Conservation (phyloP, 1,284 basidiomycete species). For the Sporisorium graminicola region DNA sequence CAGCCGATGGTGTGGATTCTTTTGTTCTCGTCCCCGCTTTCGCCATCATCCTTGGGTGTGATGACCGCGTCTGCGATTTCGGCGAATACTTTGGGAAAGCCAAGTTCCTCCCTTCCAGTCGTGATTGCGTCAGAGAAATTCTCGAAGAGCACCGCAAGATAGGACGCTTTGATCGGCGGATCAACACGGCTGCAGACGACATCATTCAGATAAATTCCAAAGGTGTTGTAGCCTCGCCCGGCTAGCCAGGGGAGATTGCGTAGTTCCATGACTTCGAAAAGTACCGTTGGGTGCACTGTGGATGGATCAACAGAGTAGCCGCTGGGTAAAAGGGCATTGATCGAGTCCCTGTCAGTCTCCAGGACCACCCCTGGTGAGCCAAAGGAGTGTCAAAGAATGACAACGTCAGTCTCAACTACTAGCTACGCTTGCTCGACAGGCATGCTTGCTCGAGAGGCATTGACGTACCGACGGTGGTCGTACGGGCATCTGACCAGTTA, state of each 20-base stretch:
- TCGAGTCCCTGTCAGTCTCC: slow-evolving; percentile 11
- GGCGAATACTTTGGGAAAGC: slow-evolving; percentile 42
- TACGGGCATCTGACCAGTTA: slow-evolving; percentile 28
- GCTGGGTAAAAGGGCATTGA: slow-evolving; percentile 34
- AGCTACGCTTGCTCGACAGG: no score
- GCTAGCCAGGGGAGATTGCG: slow-evolving; percentile 63
- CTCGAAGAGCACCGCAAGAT: slow-evolving; percentile 59
- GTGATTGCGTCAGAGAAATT: slow-evolving; percentile 61
- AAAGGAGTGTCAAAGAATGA: no score
- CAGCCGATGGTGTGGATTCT: slow-evolving; percentile 46
- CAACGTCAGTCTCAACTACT: no score
- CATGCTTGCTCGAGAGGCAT: no score
- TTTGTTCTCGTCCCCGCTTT: slow-evolving; percentile 5
- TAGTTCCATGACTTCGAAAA: slow-evolving; percentile 64
- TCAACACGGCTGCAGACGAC: slow-evolving; percentile 38
- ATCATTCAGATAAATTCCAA: slow-evolving; percentile 58
- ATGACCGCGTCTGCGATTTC: slow-evolving; percentile 53
- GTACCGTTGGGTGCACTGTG: slow-evolving; percentile 25
- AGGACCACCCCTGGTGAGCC: slow-evolving; percentile 13
- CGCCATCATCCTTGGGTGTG: no score
- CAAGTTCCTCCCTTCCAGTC: slow-evolving; percentile 49
- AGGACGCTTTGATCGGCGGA: slow-evolving; percentile 39
- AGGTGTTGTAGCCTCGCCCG: slow-evolving; percentile 63
- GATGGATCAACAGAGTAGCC: slow-evolving; percentile 23
- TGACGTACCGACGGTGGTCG: slow-evolving; percentile 36